Base-by-base conservation (phyloP, 2,329 filamentous ascomycete species). In the Aspergillus spinulosporus region DNA sequence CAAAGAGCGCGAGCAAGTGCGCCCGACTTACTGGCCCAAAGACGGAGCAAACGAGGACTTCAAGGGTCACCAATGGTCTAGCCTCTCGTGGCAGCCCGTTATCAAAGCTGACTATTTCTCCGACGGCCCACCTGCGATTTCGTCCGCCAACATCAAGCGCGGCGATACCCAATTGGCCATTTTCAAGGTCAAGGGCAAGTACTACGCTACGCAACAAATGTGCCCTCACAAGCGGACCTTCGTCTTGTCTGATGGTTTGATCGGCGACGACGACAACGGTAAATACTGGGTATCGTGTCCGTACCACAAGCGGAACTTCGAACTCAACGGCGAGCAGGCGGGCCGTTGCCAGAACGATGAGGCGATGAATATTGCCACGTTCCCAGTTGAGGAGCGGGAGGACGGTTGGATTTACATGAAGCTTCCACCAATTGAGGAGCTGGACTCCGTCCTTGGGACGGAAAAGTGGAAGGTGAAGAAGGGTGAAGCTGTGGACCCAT, bases 161-260 rank as follows among this genome's bases (percentile, higher is more conserved):
- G 90, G 92, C 44, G 91, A 96, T 72, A 96, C 91, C 0, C 92
- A 96, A 73, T 82, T 96, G 1, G 91, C 92, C 5, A 78, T 96
- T 52, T 96, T 92, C 84, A 89, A 91, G 66, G 83, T 96, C 59
- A 84, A 84, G 52, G 91, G 90, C 15, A 83, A 83, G 52, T 95
- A 87, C 79, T 93, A 93, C 72, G 89, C 89, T 57, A 89, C 88
- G 12, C 92, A 96, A 76, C 90, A 96, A 70, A 96, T 96, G 92
- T 96, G 92, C 71, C 92, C 92, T 7, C 91, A 96, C 77, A 94
- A 93, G 75, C 87, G 91, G 8, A 87, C 91, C 1, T 96, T 96
- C 67, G 88, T 92, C n/a, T 84, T 96, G 28, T 88, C 88, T 0
- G 92, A 96, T 69, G 90, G 91, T 1, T 77, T 96, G 6, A 82